A percentile compares a stretch with the other conserved stretches of the same genome.
Conservation (phyloP, 306 rosid genomes). For the Lathyrus tuberosus region DNA sequence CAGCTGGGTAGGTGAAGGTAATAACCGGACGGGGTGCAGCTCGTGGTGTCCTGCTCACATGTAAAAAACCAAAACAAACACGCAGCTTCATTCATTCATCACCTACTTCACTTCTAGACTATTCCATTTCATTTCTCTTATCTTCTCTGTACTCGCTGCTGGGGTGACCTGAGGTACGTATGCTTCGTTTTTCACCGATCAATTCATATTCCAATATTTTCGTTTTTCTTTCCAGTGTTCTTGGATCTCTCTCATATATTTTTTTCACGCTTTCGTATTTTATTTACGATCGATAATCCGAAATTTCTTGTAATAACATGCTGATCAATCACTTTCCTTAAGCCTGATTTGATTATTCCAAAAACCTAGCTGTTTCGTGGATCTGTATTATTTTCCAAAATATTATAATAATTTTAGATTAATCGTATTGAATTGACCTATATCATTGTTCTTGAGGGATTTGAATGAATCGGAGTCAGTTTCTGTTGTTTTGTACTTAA, state of each 20-base stretch:
- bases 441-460: background rate
- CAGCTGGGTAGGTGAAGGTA: conserved; percentile 10
- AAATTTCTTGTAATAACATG: background rate
- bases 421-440: background rate
- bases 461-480: background rate
- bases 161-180: conserved; percentile 59
- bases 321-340: background rate
- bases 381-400: background rate
- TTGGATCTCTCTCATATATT: background rate
- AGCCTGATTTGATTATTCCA: background rate
- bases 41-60: background rate
- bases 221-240: background rate
- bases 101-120: conserved; percentile 35
- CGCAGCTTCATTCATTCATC: background rate
- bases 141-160: background rate
- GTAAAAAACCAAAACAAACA: background rate
- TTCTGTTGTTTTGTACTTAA: background rate
- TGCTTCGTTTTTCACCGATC: background rate
- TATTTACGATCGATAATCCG: background rate
- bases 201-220: background rate
- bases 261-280: background rate
- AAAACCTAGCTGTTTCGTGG: background rate
- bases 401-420: background rate
- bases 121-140: conserved; percentile 22
- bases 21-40: background rate